These are phyloP conservation scores for Vanderwaltozyma polyspora DNA, from an alignment of 805 yeast genomes.

Conservation along the genomic window DNA sequence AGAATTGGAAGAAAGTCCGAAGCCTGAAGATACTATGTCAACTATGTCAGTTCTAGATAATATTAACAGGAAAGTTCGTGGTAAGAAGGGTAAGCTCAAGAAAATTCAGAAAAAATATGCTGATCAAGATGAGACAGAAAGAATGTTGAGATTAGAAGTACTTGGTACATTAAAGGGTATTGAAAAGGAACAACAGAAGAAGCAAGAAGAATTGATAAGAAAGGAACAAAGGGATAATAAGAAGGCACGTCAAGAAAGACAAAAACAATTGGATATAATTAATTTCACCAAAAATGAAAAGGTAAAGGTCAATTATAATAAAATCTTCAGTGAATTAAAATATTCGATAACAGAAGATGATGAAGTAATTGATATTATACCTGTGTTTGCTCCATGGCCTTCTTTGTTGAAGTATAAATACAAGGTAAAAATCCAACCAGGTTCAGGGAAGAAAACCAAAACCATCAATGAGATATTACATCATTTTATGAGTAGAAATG, in stretches of 20 bases:
- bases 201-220: constrained; percentile 26
- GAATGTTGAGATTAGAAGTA: constrained; percentile 60
- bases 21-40: constrained; percentile 5
- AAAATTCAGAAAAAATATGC: constrained; percentile 75
- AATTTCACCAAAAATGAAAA: constrained; percentile 29
- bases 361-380: constrained; percentile 50
- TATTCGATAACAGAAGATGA: constrained; percentile 33
- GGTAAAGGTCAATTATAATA: constrained; percentile 34
- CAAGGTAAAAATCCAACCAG: constrained; percentile 74
- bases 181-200: constrained; percentile 29
- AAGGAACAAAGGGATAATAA: constrained; percentile 27
- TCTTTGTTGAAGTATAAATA: constrained; percentile 64
- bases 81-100: constrained; percentile 75
- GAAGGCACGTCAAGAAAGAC: constrained; percentile 28
- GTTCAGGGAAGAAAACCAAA: constrained; percentile 76
- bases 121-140: constrained; percentile 87
- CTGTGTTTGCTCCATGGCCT: constrained; percentile 90
- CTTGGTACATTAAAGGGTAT: constrained; percentile 69
- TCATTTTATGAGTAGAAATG: constrained; percentile 41
- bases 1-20: neutral
- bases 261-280: constrained; percentile 29
- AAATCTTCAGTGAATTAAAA: constrained; percentile 30
- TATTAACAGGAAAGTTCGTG: constrained; percentile 47
- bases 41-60: constrained; percentile 16
- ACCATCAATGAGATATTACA: constrained; percentile 59